Evolutionary conservation across 176 grass and related monocot genomes (phyloP), one percentile per base, ranked within the genome.

Genomic region (Thalia dealbata): DNA sequence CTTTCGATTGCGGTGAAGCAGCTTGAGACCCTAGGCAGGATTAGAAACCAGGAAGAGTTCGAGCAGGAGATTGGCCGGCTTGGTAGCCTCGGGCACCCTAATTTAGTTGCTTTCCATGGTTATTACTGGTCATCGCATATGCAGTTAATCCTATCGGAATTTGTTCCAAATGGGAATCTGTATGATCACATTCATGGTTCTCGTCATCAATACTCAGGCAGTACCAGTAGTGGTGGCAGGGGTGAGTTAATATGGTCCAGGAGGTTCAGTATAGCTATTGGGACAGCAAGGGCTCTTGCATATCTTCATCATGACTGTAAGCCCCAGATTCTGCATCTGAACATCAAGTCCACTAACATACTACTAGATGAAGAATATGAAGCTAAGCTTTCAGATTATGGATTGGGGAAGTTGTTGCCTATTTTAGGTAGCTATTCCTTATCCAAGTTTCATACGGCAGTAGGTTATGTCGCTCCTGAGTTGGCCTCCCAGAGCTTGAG

Each of bases 341-440:
- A 99, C 72, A 86, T 99, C 74, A 99, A 99, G 86, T 99, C 90
- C 14, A 91, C 90, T 46, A 99, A 99, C 83, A 85, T 99, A 77
- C 76, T 99, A 76, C 70, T 99, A 55, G 85, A 91, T 85, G 83
- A 83, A 78, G 68, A 74, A 43, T 99, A 86, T 12, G 95, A 99
- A 81, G 85, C 85, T 44, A 99, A 99, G 77, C 32, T 99, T 72
- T 86, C 90, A 56, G 95, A 99, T 73, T 99, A 93, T 87, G 95
- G 95, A 61, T 80, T 99, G 84, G 77, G 72, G 56, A 91, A 93
- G 79, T 54, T 99, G 72, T 76, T 99, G 67, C 90, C 95, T 14
- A 88, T 91, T 63, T 85, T 99, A 18, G 90, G 95, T 65, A 83
- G 81, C 82, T 83, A 86, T 77, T 81, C 87, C n/a, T 74, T 93